A percentile compares a stretch with the other conserved stretches of the same genome.
Evolutionary conservation across 495 filamentous ascomycete species (phyloP).

Genomic region (Umbilicaria muhlenbergii): DNA sequence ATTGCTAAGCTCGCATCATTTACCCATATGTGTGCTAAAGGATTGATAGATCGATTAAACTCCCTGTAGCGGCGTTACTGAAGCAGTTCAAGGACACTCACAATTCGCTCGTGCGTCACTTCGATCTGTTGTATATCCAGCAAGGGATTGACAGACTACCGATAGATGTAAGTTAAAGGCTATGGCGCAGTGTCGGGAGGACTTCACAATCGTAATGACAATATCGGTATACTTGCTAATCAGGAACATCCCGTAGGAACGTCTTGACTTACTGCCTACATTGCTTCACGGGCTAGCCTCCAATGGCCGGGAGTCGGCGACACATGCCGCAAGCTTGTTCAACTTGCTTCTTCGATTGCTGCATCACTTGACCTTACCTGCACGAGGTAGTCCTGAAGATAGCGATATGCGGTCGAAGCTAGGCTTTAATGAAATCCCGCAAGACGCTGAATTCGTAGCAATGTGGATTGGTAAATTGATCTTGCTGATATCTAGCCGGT

Average conservation of each 20-base stretch:
- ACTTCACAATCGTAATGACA: slow-evolving; percentile 65
- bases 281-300: slow-evolving; percentile 53
- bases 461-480: slow-evolving; percentile 67
- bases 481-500: slow-evolving; percentile 38
- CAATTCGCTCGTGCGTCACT: slow-evolving; percentile 60
- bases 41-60: slow-evolving; percentile 39
- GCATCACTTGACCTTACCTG: slow-evolving; percentile 52
- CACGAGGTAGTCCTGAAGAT: slow-evolving; percentile 67
- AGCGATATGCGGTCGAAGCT: slow-evolving; percentile 44
- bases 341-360: slow-evolving; percentile 69
- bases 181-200: too few species aligned
- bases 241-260: slow-evolving; percentile 26
- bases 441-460: slow-evolving; percentile 62
- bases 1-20: slow-evolving; percentile 8
- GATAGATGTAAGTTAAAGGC: slow-evolving; percentile 9
- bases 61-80: slow-evolving; percentile 70
- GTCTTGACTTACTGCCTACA: slow-evolving; percentile 52
- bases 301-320: slow-evolving; percentile 41
- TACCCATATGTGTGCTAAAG: slow-evolving; percentile 18
- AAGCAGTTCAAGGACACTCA: slow-evolving; percentile 78
- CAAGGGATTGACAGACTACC: slow-evolving; percentile 63
- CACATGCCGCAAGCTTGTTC: slow-evolving; percentile 60
- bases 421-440: slow-evolving; percentile 39
- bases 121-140: slow-evolving; percentile 80
- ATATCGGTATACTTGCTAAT: slow-evolving; percentile 30